phyloP scores from a whole-genome alignment of 2,329 filamentous ascomycete genomes.

The Rasamsonia emersonii region DNA sequence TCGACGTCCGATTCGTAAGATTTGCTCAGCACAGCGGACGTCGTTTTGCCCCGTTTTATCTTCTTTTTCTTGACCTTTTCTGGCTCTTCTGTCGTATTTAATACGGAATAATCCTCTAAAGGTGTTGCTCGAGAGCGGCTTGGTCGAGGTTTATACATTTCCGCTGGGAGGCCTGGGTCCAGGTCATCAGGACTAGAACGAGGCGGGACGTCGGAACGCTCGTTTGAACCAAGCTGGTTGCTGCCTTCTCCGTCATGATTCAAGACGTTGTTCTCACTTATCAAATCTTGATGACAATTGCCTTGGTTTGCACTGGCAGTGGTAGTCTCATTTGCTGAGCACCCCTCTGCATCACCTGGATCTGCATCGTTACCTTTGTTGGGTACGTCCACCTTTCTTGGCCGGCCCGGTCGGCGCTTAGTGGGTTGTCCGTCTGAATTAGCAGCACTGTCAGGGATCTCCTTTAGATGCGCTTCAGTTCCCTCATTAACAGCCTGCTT shows the following conservation, averaged over 20 bases:
- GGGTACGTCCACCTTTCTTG: background rate
- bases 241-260: no score
- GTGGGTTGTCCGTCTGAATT: background rate
- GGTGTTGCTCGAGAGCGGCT: conserved; percentile 1
- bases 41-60: conserved; percentile 36
- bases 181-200: background rate
- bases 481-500: conserved; percentile 14
- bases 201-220: no score
- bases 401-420: background rate
- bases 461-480: conserved; percentile 1
- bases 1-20: conserved; percentile 23
- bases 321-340: no score
- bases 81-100: conserved; percentile 21
- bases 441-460: conserved; percentile 1
- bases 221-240: no score
- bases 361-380: background rate
- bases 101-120: no score
- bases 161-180: no score
- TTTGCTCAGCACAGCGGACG: conserved; percentile 23
- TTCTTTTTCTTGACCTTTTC: conserved; percentile 39
- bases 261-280: no score
- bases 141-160: conserved; percentile 4
- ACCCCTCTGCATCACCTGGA: no score
- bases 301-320: background rate
- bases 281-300: background rate